Evolutionary conservation across 1,139 yeast species (phyloP).

Genomic region (Magnusiomyces suaveolens): DNA sequence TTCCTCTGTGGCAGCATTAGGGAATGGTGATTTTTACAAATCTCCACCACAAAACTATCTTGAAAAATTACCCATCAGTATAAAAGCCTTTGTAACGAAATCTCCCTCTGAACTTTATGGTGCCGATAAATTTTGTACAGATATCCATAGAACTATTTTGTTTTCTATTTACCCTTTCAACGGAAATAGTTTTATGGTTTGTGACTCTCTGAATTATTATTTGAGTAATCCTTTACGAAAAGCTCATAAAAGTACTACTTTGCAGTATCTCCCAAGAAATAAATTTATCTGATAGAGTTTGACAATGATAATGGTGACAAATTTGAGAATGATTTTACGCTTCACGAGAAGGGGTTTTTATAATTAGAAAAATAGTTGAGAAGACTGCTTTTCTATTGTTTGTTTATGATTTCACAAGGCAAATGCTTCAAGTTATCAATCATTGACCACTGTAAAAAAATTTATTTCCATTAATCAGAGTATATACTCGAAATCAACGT

Average conservation of each 20-base stretch:
- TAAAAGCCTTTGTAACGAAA: slow-evolving; percentile 65
- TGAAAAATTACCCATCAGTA: slow-evolving; percentile 72
- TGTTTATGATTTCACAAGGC: too few species aligned
- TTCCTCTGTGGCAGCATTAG: slow-evolving; percentile 89
- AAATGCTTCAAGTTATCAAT: background rate
- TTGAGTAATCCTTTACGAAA: too few species aligned
- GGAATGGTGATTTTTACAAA: slow-evolving; percentile 78
- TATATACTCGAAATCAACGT: slow-evolving; percentile 57
- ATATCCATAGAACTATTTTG: slow-evolving; percentile 66
- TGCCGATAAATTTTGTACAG: slow-evolving; percentile 86
- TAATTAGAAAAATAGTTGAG: slow-evolving; percentile 33
- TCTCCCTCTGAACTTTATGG: slow-evolving; percentile 63
- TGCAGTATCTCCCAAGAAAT: too few species aligned
- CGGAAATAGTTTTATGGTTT: slow-evolving; percentile 67
- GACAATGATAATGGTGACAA: slow-evolving; percentile 7
- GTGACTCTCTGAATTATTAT: slow-evolving; percentile 39
- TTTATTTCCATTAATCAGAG: slow-evolving; percentile 42
- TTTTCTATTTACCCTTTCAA: slow-evolving; percentile 64
- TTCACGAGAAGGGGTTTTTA: slow-evolving; percentile 26
- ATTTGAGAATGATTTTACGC: slow-evolving; percentile 17
- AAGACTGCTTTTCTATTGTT: background rate
- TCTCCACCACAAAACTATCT: slow-evolving; percentile 73
- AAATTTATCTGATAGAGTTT: too few species aligned
- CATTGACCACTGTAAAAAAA: background rate
- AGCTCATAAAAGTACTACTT: too few species aligned